Conservation (phyloP, 2,329 filamentous ascomycete species). For the Fusarium poae region DNA sequence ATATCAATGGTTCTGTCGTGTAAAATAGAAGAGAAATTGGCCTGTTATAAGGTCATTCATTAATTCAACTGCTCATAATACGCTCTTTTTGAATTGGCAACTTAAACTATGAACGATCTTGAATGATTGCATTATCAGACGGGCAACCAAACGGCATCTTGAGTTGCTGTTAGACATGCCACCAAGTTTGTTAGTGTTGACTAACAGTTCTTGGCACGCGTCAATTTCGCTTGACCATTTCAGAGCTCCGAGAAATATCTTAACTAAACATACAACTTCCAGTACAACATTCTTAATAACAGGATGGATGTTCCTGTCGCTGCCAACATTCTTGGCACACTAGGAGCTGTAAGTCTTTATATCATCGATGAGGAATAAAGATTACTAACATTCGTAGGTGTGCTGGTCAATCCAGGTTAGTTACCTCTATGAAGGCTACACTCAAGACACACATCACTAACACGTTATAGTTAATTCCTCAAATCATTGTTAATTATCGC, state of each 20-base stretch:
- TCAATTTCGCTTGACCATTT: conserved; percentile 1
- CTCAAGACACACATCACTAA: conserved; percentile 4
- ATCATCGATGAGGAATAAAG: not conserved
- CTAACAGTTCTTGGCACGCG: conserved; percentile 26
- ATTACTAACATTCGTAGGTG: conserved; percentile 49
- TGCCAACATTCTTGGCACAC: conserved; percentile 70
- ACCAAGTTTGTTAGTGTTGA: not conserved
- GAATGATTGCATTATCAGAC: not conserved
- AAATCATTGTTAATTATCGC: conserved; percentile 76
- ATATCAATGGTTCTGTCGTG: not conserved
- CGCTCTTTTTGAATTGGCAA: not conserved
- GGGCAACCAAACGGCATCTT: not conserved
- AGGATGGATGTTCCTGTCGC: conserved; percentile 67
- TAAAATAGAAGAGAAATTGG: not conserved
- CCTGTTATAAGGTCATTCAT: not conserved
- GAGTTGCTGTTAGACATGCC: conserved; percentile 16
- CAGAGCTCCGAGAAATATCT: not conserved
- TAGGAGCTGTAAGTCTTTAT: conserved; percentile 64
- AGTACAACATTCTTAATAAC: accelerated
- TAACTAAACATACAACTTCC: not conserved
- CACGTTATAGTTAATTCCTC: conserved; percentile 69
- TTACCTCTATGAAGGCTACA: not conserved
- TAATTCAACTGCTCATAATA: not conserved
- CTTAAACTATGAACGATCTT: not conserved
- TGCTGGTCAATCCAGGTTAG: conserved; percentile 75